Evolutionary conservation across 2,329 filamentous ascomycete species (phyloP), one percentile per base, ranked within the genome.

Genomic region (Exophiala phaeomuriformis): DNA sequence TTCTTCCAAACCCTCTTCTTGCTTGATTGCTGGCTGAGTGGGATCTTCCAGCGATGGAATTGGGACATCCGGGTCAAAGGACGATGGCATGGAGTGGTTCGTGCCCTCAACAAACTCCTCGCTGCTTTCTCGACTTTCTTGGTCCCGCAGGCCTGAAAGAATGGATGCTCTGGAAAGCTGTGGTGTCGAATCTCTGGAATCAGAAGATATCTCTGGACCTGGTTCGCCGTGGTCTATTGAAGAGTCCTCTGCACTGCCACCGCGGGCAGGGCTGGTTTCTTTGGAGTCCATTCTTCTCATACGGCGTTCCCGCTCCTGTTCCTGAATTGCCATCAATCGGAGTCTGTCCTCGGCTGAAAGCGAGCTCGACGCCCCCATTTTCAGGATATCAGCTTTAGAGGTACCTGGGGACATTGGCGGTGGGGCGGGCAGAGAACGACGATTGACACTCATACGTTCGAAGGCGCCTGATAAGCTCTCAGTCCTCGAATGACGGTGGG

Each of bases 271-370:
- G 66, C 53, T 58, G 2, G 61, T 41, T 7, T 65, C 61, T 37
- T 67, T 65, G 4, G 61, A 62, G 7, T 74, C 77, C 50, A 77
- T 83, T 59, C 84, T 79, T 63, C 84, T 76, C 75, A 87, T 81
- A 29, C 83, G 80, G 55, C 84, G 79, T 69, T 86, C 84, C 47
- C 84, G 76, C 67, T 86, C 84, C 60, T 80, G 77, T 51, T 86
- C 81, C 12, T 88, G 87, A 28, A 76, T 71, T 43, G 90, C 79
- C 83, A 91, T 90, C 88, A 96, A 77, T 65, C 85, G 84, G 48
- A 96, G 75, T 43, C 90, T 80, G 66, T 96, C 90, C 66, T 95
- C 89, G 2, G 95, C 75, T 0, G 89, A 82, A 83, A 95, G 89
- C 57, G 82, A 86, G 52, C 79, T 78, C 58, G 84, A 84, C 59